A percentile compares a stretch with the other conserved stretches of the same genome.
Evolutionary conservation across 495 filamentous ascomycete genomes (phyloP).

Genomic region (Podospora didyma): DNA sequence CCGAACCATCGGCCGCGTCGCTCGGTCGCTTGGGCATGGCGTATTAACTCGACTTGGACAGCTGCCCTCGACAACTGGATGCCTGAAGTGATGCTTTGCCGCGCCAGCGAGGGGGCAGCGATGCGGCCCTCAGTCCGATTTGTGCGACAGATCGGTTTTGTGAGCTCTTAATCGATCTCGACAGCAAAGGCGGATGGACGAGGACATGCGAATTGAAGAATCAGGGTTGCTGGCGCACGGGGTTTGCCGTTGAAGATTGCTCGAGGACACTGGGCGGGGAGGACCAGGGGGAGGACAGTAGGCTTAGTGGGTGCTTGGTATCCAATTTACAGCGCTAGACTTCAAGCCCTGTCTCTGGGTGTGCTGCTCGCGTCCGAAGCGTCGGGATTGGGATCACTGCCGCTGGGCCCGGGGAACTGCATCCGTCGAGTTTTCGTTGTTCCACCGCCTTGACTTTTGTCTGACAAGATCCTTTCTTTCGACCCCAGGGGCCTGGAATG

Average conservation of each 20-base stretch:
- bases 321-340: too few species aligned
- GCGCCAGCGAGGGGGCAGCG: constrained; percentile 19
- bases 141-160: neutral
- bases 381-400: constrained; percentile 11
- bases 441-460: too few species aligned
- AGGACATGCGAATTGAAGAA: neutral
- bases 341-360: neutral
- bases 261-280: too few species aligned
- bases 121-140: constrained; percentile 14
- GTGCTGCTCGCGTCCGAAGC: constrained; percentile 15
- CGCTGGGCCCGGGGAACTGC: neutral
- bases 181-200: neutral
- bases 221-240: constrained; percentile 9
- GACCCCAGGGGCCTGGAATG: too few species aligned
- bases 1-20: constrained; percentile 28
- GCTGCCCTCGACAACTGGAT: neutral
- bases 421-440: too few species aligned
- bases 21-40: constrained; percentile 39
- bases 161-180: neutral
- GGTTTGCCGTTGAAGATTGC: constrained; percentile 18
- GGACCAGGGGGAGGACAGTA: neutral
- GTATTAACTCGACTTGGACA: constrained; percentile 10
- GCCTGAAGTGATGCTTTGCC: constrained; percentile 11
- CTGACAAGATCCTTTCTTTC: too few species aligned
- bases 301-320: too few species aligned